A percentile compares a stretch with the other conserved stretches of the same genome.
Conservation (phyloP, 2,329 filamentous ascomycete species). For the Microcera coccophila region DNA sequence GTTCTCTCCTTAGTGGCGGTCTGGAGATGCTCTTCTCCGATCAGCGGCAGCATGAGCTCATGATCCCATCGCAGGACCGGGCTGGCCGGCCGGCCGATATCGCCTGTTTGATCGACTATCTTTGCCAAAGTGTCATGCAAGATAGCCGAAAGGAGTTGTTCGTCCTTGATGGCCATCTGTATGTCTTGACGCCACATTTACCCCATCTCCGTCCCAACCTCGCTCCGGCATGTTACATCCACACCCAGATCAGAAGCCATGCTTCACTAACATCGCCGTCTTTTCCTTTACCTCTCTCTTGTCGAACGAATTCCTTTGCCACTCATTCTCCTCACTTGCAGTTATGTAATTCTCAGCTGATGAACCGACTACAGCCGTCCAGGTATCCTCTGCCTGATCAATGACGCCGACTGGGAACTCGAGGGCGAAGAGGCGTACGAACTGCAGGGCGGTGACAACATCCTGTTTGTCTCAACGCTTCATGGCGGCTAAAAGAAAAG, state of each 20-base stretch:
- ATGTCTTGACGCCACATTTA: constrained; percentile 41
- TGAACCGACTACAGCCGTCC: constrained; percentile 63
- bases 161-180: constrained; percentile 83
- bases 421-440: constrained; percentile 92
- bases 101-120: constrained; percentile 70
- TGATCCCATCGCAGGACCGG: constrained; percentile 60
- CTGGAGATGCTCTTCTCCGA: constrained; percentile 92
- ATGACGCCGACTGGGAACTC: constrained; percentile 97
- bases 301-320: constrained; percentile 3
- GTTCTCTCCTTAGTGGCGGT: constrained; percentile 62
- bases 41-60: constrained; percentile 66
- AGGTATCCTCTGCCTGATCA: constrained; percentile 93
- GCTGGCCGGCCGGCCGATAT: constrained; percentile 63
- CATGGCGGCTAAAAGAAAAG: constrained; percentile 69
- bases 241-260: constrained; percentile 19
- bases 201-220: background rate
- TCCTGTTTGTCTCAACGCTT: constrained; percentile 93
- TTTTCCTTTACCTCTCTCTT: constrained; percentile 2
- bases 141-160: constrained; percentile 85
- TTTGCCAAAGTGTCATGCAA: constrained; percentile 79
- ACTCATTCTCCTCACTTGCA: constrained; percentile 5
- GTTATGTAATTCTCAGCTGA: constrained; percentile 21
- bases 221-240: constrained; percentile 13
- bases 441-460: constrained; percentile 75
- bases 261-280: constrained; percentile 4